Base-by-base conservation (phyloP, 2,329 filamentous ascomycete genomes). In the Penicillium occitanis region DNA sequence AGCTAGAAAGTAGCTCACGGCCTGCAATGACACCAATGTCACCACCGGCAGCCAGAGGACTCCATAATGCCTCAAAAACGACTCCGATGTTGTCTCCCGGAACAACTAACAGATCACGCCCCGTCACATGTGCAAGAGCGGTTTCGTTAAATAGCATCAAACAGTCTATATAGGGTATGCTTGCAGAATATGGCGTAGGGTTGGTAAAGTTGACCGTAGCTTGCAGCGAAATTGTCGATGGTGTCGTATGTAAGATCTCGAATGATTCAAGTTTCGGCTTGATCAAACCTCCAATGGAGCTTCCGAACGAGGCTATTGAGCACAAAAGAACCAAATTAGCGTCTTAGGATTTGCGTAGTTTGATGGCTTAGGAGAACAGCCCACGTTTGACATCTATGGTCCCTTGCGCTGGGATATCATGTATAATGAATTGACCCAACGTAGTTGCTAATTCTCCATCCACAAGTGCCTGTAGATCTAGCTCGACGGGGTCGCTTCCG, bases 361-460 rank as follows among this genome's bases (percentile, higher is more conserved):
- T 25, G 51, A 68, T 69, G 67, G 70, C 71, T 68, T 70, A 70
- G 64, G 46, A 66, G n/a, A 69, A 70, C 68, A 73, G 92, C 93
- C 88, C 90, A 97, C 93, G 91, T 87, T 96, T 96, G 82, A 98
- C 87, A 79, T 91, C 91, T 75, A 99, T 89, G 74, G 89, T 87
- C 72, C 95, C 93, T 82, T 93, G 85, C 51, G 77, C 92, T 58
- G 94, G 94, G 73, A 99, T 90, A 70, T 90, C 88, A 77, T 91
- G 92, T 73, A 98, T 82, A 63, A 90, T 85, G 73, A 98, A 86
- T 71, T 89, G 83, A 59, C 95, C 95, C 69, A 99, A 83, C 30
- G 90, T 89, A 35, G 93, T 97, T 66, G 88, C 84, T 61, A 97
- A 87, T 73, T 91, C 87, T 69, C 93, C 91, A 77, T 96, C 92